A percentile compares a stretch with the other conserved stretches of the same genome.
Evolutionary conservation across 805 yeast genomes (phyloP).

Genomic region (Yarrowia osloensis): DNA sequence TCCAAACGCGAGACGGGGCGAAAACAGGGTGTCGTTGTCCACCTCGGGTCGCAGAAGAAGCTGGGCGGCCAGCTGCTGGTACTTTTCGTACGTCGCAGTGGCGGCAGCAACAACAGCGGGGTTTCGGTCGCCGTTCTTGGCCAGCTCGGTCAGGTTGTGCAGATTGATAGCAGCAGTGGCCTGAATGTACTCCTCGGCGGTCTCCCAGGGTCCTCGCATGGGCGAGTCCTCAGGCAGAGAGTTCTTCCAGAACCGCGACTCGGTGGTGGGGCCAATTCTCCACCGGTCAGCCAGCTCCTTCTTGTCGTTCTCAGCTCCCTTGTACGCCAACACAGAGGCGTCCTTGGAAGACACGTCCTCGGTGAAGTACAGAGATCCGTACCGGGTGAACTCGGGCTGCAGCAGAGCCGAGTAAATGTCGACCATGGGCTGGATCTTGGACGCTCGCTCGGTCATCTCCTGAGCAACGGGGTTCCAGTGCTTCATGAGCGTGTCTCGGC

Average conservation of each 20-base stretch:
- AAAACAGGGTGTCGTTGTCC: slow-evolving; percentile 54
- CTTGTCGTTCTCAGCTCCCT: slow-evolving; percentile 57
- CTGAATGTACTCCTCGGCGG: slow-evolving; percentile 63
- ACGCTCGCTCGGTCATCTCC: slow-evolving; percentile 54
- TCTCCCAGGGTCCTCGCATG: slow-evolving; percentile 76
- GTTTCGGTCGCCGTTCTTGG: slow-evolving; percentile 54
- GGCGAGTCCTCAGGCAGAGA: slow-evolving; percentile 53
- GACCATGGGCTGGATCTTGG: slow-evolving; percentile 67
- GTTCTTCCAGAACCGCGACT: slow-evolving; percentile 73
- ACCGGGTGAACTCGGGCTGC: slow-evolving; percentile 62
- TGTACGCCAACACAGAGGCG: slow-evolving; percentile 53
- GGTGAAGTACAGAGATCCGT: slow-evolving; percentile 80
- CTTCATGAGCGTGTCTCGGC: slow-evolving; percentile 77
- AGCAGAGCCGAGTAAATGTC: slow-evolving; percentile 62
- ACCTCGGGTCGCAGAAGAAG: slow-evolving; percentile 55
- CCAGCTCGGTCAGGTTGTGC: slow-evolving; percentile 56
- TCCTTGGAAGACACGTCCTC: slow-evolving; percentile 58
- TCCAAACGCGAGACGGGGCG: slow-evolving; percentile 74
- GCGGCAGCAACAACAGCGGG: slow-evolving; percentile 48
- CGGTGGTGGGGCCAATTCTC: slow-evolving; percentile 89
- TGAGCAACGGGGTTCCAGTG: slow-evolving; percentile 82
- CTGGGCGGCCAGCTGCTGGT: slow-evolving; percentile 56
- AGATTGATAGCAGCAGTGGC: slow-evolving; percentile 68
- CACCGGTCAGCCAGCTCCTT: slow-evolving; percentile 61
- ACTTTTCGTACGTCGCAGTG: slow-evolving; percentile 61